Conservation (phyloP, 352 stramenopile genomes). For the Pythium inflatum region DNA sequence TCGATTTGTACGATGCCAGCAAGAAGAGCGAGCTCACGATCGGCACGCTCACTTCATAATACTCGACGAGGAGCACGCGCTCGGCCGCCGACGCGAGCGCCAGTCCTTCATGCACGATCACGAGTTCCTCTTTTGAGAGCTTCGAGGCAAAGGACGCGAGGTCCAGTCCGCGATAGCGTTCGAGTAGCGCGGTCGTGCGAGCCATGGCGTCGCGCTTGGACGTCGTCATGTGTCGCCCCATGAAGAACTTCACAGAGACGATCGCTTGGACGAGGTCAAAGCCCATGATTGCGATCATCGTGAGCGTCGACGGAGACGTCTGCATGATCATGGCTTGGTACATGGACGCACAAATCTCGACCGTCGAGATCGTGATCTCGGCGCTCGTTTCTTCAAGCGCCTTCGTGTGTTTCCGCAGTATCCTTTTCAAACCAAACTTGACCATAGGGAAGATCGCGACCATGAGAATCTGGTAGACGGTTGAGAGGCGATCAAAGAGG, state of each 20-base stretch:
- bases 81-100: slow-evolving; percentile 13
- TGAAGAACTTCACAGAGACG: slow-evolving; percentile 23
- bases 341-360: slow-evolving; percentile 34
- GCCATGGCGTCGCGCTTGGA: slow-evolving; percentile 4
- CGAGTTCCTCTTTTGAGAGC: not conserved
- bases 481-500: slow-evolving; percentile 16
- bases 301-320: not conserved
- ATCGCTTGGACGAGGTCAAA: slow-evolving; percentile 26
- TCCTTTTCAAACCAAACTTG: slow-evolving; percentile 26
- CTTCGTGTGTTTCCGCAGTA: not conserved
- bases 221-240: slow-evolving; percentile 10
- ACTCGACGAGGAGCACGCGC: slow-evolving; percentile 26
- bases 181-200: not conserved
- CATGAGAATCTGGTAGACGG: slow-evolving; percentile 15
- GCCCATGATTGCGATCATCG: slow-evolving; percentile 26
- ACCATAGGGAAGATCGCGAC: slow-evolving; percentile 20
- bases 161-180: not conserved
- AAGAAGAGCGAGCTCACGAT: slow-evolving; percentile 21
- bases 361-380: slow-evolving; percentile 22
- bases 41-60: slow-evolving; percentile 30
- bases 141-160: not conserved
- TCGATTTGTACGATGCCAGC: slow-evolving; percentile 5
- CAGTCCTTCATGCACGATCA: slow-evolving; percentile 18
- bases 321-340: slow-evolving; percentile 37
- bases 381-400: slow-evolving; percentile 11